Evolutionary conservation across 768 basidiomycete genomes (phyloP), one percentile per base, ranked within the genome.

Genomic region (Termitomyces sp.): DNA sequence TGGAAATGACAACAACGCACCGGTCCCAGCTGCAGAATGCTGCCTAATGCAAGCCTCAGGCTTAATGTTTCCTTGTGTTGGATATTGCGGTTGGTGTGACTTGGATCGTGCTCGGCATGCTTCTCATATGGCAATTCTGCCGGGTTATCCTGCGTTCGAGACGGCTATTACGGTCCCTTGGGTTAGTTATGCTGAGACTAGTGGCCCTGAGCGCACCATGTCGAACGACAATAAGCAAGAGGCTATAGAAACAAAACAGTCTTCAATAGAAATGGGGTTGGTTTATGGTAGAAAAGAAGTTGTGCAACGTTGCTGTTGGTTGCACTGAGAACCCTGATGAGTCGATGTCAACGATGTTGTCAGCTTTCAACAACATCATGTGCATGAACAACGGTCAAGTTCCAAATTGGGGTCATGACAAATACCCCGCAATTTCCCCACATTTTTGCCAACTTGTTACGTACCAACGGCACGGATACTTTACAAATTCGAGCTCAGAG

Each of bases 1-100:
- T 19, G 27, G 49, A 17, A 55, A 59, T 47, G 31, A 51, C 23
- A 32, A 54, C 46, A 55, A 76, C 83, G 69, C 65, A 85, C 84
- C 59, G 84, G 83, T 11, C 79, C 71, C 12, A 87, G n/a, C n/a
- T n/a, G n/a, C n/a, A n/a, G 69, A 42, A 87, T 84, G 62, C 82
- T 83, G 21, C 85, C 85, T 51, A 87, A 68, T 0, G 81, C 83
- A 27, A 84, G 76, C 37, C 81, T 74, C 25, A 86, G 72, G 7
- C 81, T 74, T 25, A 85, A 70, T 8, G 81, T 79, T 56, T 82
- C 79, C 43, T 75, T 74, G 59, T 81, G 78, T 53, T 75, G 74
- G 3, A 69, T 64, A 57, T 75, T 69, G 53, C 69, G 67, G 63
- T 68, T 66, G 58, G 68, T 38, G 29, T 62, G 61, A 25, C 59